phyloP scores from a whole-genome alignment of 2,329 filamentous ascomycete species.

The Sporothrix inflata region DNA sequence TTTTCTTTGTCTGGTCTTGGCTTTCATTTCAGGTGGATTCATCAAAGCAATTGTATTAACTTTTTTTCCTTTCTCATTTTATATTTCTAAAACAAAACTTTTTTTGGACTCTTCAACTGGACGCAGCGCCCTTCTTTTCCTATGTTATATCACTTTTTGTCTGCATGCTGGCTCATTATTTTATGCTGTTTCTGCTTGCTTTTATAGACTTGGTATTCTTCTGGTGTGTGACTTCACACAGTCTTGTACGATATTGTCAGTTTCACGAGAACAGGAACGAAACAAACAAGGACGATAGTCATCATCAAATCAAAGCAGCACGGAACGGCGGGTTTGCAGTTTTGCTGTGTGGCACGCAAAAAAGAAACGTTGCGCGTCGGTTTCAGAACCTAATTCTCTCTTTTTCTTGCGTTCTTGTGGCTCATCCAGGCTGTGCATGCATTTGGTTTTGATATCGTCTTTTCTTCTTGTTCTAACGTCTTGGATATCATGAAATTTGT shows the following conservation, averaged over 20 bases:
- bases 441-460: neutral
- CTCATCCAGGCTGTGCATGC: neutral
- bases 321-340: neutral
- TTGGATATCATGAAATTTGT: neutral
- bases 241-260: constrained; percentile 13
- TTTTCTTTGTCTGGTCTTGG: constrained; percentile 13
- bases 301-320: constrained; percentile 1
- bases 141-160: neutral
- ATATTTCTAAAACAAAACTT: neutral
- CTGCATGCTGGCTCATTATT: neutral
- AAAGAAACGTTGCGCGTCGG: neutral
- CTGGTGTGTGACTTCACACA: neutral
- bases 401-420: neutral
- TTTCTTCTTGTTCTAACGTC: neutral
- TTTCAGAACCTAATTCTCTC: neutral
- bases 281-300: constrained; percentile 5
- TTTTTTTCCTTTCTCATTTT: neutral
- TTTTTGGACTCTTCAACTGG: constrained; percentile 10
- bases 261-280: constrained; percentile 18
- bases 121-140: constrained; percentile 1
- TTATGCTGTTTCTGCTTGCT: neutral
- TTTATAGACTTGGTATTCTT: neutral
- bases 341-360: neutral
- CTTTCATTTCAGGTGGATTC: neutral
- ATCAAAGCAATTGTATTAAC: constrained; percentile 3